Percentiles rank a stretch among this genome's conserved stretches.
Evolutionary conservation across 169 alveolate genomes (phyloP).

Genomic region (Besnoitia besnoiti): DNA sequence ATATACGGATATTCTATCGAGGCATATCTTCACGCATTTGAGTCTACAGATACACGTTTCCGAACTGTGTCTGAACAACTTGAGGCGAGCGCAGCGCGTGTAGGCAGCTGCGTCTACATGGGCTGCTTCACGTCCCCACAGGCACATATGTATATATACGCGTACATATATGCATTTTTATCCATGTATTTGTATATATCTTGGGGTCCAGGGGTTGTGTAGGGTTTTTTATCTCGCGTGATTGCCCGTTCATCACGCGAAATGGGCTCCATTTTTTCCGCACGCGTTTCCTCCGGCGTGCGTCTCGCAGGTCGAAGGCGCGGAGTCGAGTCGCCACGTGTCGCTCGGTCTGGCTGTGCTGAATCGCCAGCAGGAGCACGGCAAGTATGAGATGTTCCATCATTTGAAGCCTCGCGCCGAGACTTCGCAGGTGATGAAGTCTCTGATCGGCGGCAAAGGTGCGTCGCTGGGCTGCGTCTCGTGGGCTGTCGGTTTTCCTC

Average conservation of each 20-base stretch:
- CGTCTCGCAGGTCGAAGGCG: constrained; percentile 49
- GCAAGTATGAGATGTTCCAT: constrained; percentile 76
- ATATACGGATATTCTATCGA: background rate
- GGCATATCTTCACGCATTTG: too few species aligned
- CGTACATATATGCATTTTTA: background rate
- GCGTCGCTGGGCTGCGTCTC: background rate
- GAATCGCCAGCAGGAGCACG: constrained; percentile 32
- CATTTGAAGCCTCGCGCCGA: constrained; percentile 72
- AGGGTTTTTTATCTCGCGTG: too few species aligned
- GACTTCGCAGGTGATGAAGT: constrained; percentile 72
- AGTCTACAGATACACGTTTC: too few species aligned
- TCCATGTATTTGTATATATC: background rate
- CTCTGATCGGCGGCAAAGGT: constrained; percentile 74
- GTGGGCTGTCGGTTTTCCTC: background rate
- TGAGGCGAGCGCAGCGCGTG: background rate
- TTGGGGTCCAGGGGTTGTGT: background rate
- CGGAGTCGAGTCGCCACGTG: constrained; percentile 28
- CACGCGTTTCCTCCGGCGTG: background rate
- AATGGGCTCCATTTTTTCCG: too few species aligned
- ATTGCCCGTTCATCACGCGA: too few species aligned
- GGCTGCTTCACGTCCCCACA: background rate
- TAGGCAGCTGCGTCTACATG: background rate
- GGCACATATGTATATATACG: background rate
- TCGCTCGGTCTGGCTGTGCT: constrained; percentile 55
- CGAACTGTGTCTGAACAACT: too few species aligned